Evolutionary conservation across 345 rosid species (phyloP), one percentile per base, ranked within the genome.

Genomic region (Salix suchowensis): DNA sequence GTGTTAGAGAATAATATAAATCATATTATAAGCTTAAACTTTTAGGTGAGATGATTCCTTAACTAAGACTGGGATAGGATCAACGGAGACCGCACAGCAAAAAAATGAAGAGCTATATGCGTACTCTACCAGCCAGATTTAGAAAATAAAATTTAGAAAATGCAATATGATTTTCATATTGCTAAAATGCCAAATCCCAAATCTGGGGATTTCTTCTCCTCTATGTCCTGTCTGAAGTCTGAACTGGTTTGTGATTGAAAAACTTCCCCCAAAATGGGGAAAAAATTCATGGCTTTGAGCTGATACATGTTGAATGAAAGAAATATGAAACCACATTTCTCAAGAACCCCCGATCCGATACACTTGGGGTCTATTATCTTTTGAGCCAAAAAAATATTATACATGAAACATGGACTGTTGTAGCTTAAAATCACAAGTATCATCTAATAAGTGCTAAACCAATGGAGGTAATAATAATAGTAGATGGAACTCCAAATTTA

Each of bases 401-500:
- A 34, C 37, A 71, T 21, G 58, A 44, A 69, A 54, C 9, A 54
- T 52, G 52, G 52, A 7, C 55, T 30, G 24, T 7, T 15, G 8
- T 7, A 30, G 60, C 26, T 65, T 32, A 65, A 65, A 7, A 28
- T 24, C 5, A 65, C 4, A 9, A 7, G 5, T n/a, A 55, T 85
- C 77, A 87, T 78, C 85, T 85, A 68, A 87, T 82, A 44, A 89
- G 88, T 40, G 76, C 6, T 75, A 92, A 86, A 65, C 98, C 97
- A 78, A 88, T 80, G 58, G 91, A 89, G 70, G 86, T 86, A n/a
- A 94, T 89, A 6, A 89, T 73, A 62, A 91, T 74, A 60, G 97
- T 90, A 13, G 97, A 92, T 42, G 98, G 98, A 65, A 90, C 73
- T 62, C 98, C 96, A 21, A 90, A 91, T 71, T 85, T 89, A 26